Percentiles rank a stretch among this genome's conserved stretches.
Evolutionary conservation across 129 eudicot genomes (phyloP).

Genomic region (Pseudognaphalium luteoalbum): DNA sequence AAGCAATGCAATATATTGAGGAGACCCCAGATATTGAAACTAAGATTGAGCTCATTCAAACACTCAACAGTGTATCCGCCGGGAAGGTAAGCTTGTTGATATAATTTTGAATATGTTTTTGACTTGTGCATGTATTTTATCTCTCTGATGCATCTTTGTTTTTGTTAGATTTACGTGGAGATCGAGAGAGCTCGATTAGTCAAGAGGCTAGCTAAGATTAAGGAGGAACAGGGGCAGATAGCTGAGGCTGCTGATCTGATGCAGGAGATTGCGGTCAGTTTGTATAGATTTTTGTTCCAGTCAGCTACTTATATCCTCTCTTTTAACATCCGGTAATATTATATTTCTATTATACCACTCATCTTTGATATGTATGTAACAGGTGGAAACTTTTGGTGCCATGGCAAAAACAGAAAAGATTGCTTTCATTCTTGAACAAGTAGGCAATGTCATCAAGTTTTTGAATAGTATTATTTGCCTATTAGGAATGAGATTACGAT

Average conservation of each 20-base stretch:
- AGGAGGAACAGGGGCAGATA: conserved; percentile 85
- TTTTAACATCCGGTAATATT: not conserved
- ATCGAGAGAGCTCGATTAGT: conserved; percentile 85
- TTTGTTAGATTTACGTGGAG: conserved; percentile 76
- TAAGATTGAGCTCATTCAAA: conserved; percentile 81
- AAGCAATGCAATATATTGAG: conserved; percentile 88
- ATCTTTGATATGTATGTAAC: conserved; percentile 19
- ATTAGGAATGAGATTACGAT: not conserved
- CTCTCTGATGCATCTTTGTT: conserved; percentile 19
- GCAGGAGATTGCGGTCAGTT: conserved; percentile 95
- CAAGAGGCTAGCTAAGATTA: conserved; percentile 78
- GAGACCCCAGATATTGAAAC: conserved; percentile 84
- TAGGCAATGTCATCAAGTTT: conserved; percentile 26
- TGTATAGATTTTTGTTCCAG: not conserved
- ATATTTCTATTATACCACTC: not conserved
- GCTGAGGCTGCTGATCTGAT: conserved; percentile 97
- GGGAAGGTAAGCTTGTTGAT: conserved; percentile 62
- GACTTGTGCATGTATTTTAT: conserved; percentile 3
- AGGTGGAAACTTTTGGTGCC: conserved; percentile 96
- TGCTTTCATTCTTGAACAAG: conserved; percentile 91
- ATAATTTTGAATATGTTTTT: not conserved
- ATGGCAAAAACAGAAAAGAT: conserved; percentile 96
- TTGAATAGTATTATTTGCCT: not conserved
- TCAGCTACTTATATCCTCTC: not conserved
- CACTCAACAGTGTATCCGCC: conserved; percentile 89